Conservation (phyloP, 2,329 filamentous ascomycete species). For the Neonectria ditissima region DNA sequence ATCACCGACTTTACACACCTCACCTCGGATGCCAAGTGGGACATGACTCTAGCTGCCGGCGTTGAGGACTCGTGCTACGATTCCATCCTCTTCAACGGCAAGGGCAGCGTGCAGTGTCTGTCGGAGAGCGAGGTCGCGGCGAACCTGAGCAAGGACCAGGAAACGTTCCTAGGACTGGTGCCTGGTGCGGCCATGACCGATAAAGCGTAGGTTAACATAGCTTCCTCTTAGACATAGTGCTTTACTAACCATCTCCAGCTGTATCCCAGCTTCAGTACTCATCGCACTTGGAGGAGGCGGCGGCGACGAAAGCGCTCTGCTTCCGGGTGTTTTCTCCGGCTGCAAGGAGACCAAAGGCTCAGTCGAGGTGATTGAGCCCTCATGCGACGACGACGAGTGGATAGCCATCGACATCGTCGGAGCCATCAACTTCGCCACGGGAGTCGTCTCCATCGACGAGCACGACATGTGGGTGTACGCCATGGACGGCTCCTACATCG, state of each 20-base stretch:
- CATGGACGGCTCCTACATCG: slow-evolving; percentile 66
- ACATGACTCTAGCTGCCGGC: slow-evolving; percentile 57
- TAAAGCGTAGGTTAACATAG: slow-evolving; percentile 50
- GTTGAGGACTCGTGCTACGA: slow-evolving; percentile 69
- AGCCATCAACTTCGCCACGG: slow-evolving; percentile 60
- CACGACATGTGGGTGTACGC: slow-evolving; percentile 66
- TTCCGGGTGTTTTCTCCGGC: slow-evolving; percentile 56
- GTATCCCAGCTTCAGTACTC: slow-evolving; percentile 51
- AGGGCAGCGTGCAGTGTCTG: slow-evolving; percentile 66
- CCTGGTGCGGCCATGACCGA: slow-evolving; percentile 52
- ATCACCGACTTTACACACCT: slow-evolving; percentile 68
- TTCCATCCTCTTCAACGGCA: slow-evolving; percentile 71
- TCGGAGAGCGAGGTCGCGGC: slow-evolving; percentile 56
- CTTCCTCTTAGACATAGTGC: not conserved
- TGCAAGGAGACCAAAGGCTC: slow-evolving; percentile 61
- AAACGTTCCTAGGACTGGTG: slow-evolving; percentile 43
- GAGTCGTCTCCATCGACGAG: slow-evolving; percentile 62
- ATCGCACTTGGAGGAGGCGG: slow-evolving; percentile 49
- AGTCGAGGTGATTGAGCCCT: slow-evolving; percentile 54
- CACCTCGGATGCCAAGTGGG: slow-evolving; percentile 61
- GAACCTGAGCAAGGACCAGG: slow-evolving; percentile 50
- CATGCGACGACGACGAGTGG: slow-evolving; percentile 53
- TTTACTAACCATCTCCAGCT: slow-evolving; percentile 34
- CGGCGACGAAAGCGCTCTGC: slow-evolving; percentile 53
- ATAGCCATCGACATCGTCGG: slow-evolving; percentile 66